Conservation (phyloP, 306 rosid genomes). For the Prunus campanulata region DNA sequence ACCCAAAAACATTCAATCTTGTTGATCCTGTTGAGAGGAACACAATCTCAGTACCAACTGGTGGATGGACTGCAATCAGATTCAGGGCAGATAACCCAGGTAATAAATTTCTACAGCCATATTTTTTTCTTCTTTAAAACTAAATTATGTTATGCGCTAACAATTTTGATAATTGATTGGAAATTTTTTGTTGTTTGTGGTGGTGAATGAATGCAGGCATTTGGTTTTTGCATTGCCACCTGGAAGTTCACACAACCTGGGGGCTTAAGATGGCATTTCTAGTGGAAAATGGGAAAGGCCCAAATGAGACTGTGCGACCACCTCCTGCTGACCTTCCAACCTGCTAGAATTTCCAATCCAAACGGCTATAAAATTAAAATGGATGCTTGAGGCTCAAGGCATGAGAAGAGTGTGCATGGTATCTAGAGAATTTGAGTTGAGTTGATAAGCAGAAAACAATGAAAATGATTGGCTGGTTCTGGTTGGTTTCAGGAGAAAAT, state of each 20-base stretch:
- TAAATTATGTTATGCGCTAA: not conserved
- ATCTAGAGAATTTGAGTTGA: not conserved
- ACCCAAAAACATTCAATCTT: slow-evolving; percentile 51
- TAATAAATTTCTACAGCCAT: slow-evolving; percentile 11
- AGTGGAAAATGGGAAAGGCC: slow-evolving; percentile 62
- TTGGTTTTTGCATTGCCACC: slow-evolving; percentile 81
- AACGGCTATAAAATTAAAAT: not conserved
- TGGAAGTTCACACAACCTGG: slow-evolving; percentile 86
- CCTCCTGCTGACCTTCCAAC: slow-evolving; percentile 62
- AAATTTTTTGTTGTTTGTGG: not conserved
- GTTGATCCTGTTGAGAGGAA: slow-evolving; percentile 76
- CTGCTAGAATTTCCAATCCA: slow-evolving; percentile 39
- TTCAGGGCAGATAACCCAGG: slow-evolving; percentile 82
- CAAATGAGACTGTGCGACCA: slow-evolving; percentile 45
- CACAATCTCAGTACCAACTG: slow-evolving; percentile 61
- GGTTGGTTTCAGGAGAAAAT: not conserved
- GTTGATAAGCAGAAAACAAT: not conserved
- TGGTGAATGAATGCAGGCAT: slow-evolving; percentile 43
- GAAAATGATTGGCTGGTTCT: not conserved
- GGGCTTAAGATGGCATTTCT: slow-evolving; percentile 77
- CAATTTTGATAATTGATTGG: not conserved
- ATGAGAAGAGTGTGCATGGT: not conserved
- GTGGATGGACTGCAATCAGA: slow-evolving; percentile 76
- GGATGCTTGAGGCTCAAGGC: too few species aligned
- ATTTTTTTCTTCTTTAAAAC: too few species aligned